Base-by-base conservation (phyloP, 73 alveolate genomes). In the Stentor roeselii region DNA sequence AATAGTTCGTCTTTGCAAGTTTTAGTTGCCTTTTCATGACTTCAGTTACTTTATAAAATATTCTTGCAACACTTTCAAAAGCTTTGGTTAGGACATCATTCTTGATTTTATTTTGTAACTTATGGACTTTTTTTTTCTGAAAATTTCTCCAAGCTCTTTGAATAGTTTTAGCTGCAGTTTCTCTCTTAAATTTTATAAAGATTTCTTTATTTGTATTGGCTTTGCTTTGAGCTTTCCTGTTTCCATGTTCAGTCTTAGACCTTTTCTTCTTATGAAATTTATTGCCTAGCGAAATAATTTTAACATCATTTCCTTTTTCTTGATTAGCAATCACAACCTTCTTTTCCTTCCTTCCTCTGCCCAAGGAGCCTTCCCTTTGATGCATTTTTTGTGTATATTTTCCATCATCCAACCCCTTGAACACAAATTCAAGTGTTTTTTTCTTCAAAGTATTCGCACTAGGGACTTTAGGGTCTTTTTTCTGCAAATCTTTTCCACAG, bases 71-170 rank as follows among this genome's bases (percentile, higher is more conserved):
- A n/a, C n/a, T n/a, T n/a, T n/a, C n/a, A n/a, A n/a, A n/a, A n/a
- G n/a, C n/a, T n/a, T n/a, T n/a, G n/a, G n/a, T n/a, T n/a, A n/a
- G n/a, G n/a, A n/a, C n/a, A n/a, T n/a, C n/a, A n/a, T n/a, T n/a
- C n/a, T n/a, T n/a, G n/a, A n/a, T n/a, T n/a, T n/a, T n/a, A n/a
- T n/a, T n/a, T n/a, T n/a, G n/a, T n/a, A n/a, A n/a, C n/a, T n/a
- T n/a, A n/a, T n/a, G n/a, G n/a, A n/a, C n/a, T n/a, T n/a, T n/a
- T n/a, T n/a, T n/a, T n/a, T n/a, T n/a, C n/a, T n/a, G n/a, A n/a
- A n/a, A n/a, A n/a, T 50, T 6, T 50, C 67, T 50, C 67, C 67
- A 50, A 50, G 67, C 67, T 50, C 21, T 50, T 50, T 50, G 67
- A 50, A 50, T 50, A 11, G 6, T 50, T 50, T 50, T 50, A 50